phyloP scores from a whole-genome alignment of 1,284 basidiomycete genomes.

The Neotropicomus parvogracilis region DNA sequence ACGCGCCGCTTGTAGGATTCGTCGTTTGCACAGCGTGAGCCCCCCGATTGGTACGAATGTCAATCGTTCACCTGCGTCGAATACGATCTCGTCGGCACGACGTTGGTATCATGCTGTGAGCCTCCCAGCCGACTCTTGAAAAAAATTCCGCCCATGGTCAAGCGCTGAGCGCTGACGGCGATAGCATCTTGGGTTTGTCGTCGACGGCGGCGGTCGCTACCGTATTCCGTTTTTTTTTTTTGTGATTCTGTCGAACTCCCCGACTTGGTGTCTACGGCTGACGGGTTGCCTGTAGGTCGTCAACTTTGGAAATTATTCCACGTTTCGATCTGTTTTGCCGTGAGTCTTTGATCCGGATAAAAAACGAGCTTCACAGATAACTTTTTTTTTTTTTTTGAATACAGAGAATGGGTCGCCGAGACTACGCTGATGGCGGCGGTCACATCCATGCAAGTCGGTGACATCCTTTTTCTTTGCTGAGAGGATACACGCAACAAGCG shows the following conservation, averaged over 20 bases:
- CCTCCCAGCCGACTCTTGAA: background rate
- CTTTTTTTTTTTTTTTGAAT: background rate
- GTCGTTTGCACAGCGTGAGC: slow-evolving; percentile 8
- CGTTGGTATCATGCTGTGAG: slow-evolving; percentile 8
- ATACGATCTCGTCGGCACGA: slow-evolving; percentile 2
- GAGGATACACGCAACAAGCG: no score
- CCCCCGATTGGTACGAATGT: background rate
- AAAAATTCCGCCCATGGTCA: no score
- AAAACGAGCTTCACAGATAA: background rate
- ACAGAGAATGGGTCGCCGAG: slow-evolving; percentile 5
- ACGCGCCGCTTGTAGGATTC: background rate
- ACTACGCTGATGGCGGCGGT: background rate
- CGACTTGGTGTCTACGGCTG: background rate
- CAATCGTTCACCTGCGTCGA: background rate
- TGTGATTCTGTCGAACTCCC: background rate
- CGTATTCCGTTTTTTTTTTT: slow-evolving; percentile 3
- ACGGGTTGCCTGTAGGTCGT: background rate
- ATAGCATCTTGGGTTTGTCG: slow-evolving; percentile 2
- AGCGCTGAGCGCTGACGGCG: background rate
- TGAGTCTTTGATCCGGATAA: background rate
- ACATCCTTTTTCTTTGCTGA: no score
- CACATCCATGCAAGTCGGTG: slow-evolving; percentile 3
- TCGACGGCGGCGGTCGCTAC: slow-evolving; percentile 5
- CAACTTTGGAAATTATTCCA: slow-evolving; percentile 1
- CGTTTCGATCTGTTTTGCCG: background rate